Evolutionary conservation across 371 early-diverging fungal genomes (phyloP), one percentile per base, ranked within the genome.

Genomic region (Mortierella sp.): DNA sequence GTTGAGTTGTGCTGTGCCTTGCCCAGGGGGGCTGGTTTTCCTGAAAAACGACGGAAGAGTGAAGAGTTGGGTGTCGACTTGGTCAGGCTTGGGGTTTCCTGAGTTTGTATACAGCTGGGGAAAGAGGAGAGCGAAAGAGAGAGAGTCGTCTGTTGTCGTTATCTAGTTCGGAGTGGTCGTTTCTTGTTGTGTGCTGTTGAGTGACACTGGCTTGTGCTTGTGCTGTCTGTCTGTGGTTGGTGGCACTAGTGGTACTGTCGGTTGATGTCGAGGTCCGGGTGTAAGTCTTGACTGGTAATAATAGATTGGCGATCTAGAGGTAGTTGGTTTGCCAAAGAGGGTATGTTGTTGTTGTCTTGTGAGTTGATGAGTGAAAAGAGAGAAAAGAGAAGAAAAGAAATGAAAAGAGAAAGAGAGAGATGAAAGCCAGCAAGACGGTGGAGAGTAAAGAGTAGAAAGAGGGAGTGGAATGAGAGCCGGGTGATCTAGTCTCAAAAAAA

Each of bases 381-480:
- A 41, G 48, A 27, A n/a, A 51, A 27, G 70, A 29, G 46, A 46
- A 51, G 18, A 12, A 10, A 46, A 43, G n/a, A 38, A 14, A 58
- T 4, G 65, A 48, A 14, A 60, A 55, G 54, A 35, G 3, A 46
- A 11, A 35, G 12, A 54, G 58, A 51, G 29, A 72, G 16, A 51
- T 29, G 27, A 27, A 27, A 43, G n/a, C 2, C 35, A 35, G 35
- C 35, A 35, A 75, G 24, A 38, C 8, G 49, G 27, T 46, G 35
- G 1, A 24, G n/a, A 38, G 43, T 35, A 41, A 44, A n/a, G 29
- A 29, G 16, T 24, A 43, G 24, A 21, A 18, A 48, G 27, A 14
- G 72, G 55, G 24, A 51, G 27, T 27, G 72, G 72, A 38, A 51
- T 43, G 72, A 38, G 72, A 49, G 74, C 41, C 55, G 51, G 74